Evolutionary conservation across 2,329 filamentous ascomycete genomes (phyloP), one percentile per base, ranked within the genome.

Genomic region (Apiospora koreana): DNA sequence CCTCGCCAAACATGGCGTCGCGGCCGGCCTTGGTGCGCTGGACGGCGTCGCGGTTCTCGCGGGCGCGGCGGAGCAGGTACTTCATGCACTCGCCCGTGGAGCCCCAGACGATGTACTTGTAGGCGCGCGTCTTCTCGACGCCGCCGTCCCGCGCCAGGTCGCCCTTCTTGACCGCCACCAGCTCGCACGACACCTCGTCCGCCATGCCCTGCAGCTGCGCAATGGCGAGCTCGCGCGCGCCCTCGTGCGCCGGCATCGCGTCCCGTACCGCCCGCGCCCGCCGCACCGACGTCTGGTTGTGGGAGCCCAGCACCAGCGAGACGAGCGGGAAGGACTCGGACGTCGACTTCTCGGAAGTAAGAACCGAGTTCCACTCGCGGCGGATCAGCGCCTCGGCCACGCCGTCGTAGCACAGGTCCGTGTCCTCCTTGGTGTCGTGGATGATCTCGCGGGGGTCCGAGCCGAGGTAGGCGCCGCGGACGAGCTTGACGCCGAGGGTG

Each of bases 171-270:
- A 41, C 74, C 46, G 75, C 74, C 23, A 87, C 78, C 18, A 91
- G 81, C 78, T 90, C 88, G 78, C 89, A 91, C 79, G 92, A 94
- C 68, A 98, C 90, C 79, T 98, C 95, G 75, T 98, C 95, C 1
- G 95, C 95, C 95, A 98, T 98, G 50, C 95, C 95, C 83, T 95
- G 93, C 0, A 98, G 88, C 82, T 98, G 95, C 2, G 93, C 93
- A 79, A 94, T 94, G 0, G 85, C 83, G 2, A 87, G 79, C 58
- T 87, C 84, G 2, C 80, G 80, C 28, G 79, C 78, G 46, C 80
- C 76, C 67, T 81, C 78, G 14, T 82, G 80, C 42, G 80, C 84
- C 8, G 81, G 76, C 69, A 79, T 76, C 18, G 76, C 80, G 74
- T 85, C 85, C 70, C 87, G 83, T 35, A 91, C 80, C 16, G 81